Percentiles rank a stretch among this genome's conserved stretches.
These are phyloP conservation scores for Annulohypoxylon moriforme DNA, from an alignment of 495 filamentous ascomycete genomes.

Conservation along the genomic window DNA sequence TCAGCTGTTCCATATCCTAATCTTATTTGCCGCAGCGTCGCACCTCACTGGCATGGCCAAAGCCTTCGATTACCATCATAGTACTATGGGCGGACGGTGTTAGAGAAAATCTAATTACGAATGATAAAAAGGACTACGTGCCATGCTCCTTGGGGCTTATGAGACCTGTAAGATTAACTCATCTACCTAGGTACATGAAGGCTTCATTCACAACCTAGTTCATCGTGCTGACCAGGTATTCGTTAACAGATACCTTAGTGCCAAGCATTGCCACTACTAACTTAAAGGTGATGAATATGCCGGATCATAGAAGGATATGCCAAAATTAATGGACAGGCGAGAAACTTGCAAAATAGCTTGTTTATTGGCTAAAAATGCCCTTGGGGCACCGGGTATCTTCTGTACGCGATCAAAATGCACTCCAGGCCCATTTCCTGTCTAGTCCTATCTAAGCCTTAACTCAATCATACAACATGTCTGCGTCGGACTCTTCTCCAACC, in stretches of 20 bases:
- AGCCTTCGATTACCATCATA: slow-evolving; percentile 63
- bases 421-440: too few relatives aligned
- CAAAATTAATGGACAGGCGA: background rate
- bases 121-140: too few relatives aligned
- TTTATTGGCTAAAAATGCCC: background rate
- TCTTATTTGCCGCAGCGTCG: slow-evolving; percentile 71
- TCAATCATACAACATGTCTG: slow-evolving; percentile 14
- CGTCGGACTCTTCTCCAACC: slow-evolving; percentile 30
- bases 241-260: background rate
- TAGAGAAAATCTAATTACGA: slow-evolving; percentile 1
- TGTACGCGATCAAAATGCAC: background rate
- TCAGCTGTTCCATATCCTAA: slow-evolving; percentile 82
- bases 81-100: slow-evolving; percentile 52
- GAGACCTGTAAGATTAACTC: background rate
- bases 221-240: background rate
- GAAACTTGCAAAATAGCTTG: background rate
- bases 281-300: background rate
- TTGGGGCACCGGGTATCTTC: slow-evolving; percentile 19
- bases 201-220: background rate
- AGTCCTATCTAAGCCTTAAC: background rate
- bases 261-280: background rate
- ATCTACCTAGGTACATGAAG: background rate
- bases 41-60: slow-evolving; percentile 72
- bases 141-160: background rate
- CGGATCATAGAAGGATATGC: background rate